Evolutionary conservation across 306 rosid species (phyloP).

Genomic region (Purshia tridentata): DNA sequence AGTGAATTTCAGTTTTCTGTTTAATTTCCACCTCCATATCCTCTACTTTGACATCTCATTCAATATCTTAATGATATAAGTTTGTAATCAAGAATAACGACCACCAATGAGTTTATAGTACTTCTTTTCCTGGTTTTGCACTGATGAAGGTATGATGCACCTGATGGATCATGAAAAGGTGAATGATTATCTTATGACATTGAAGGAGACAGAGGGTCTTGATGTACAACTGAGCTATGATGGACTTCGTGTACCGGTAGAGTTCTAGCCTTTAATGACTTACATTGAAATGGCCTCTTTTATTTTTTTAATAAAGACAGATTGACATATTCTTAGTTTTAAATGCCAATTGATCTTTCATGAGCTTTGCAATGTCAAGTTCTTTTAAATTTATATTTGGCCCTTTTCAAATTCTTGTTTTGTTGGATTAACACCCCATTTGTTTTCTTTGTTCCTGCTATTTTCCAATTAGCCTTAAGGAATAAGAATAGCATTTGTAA

Average conservation of each 20-base stretch:
- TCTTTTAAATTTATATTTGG: background rate
- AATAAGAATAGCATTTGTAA: no score
- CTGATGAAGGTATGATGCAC: conserved; percentile 92
- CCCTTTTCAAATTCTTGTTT: background rate
- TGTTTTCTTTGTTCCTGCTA: background rate
- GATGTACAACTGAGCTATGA: conserved; percentile 87
- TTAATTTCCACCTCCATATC: conserved; percentile 1
- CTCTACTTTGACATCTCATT: conserved; percentile 4
- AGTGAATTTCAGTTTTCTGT: background rate
- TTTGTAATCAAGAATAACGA: conserved; percentile 1
- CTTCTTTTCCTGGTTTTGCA: conserved; percentile 15
- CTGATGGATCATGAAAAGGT: conserved; percentile 91
- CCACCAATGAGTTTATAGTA: conserved; percentile 1
- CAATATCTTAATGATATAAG: background rate
- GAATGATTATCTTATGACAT: conserved; percentile 53
- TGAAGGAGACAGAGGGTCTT: conserved; percentile 75
- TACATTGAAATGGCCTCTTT: background rate
- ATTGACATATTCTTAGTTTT: background rate
- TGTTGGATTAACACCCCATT: background rate
- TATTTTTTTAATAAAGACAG: background rate
- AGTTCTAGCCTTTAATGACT: conserved; percentile 32
- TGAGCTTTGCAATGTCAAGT: background rate
- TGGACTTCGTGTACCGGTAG: conserved; percentile 71
- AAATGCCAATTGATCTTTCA: conserved; percentile 6
- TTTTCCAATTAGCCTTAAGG: no score